Conservation (phyloP, 2,329 filamentous ascomycete species). For the Curvularia verruculosa region DNA sequence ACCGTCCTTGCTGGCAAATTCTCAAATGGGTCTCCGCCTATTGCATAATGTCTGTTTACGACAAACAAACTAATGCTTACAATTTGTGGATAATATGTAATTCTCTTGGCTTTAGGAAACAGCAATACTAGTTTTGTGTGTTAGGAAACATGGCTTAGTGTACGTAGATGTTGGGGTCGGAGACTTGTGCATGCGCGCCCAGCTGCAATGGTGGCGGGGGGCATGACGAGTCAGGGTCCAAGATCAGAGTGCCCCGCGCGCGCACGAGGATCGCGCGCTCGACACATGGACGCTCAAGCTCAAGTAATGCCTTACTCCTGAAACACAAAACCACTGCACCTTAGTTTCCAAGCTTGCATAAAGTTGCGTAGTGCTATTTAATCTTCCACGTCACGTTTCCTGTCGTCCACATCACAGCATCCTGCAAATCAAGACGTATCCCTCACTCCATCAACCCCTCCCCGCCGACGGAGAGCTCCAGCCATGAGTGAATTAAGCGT, state of each 20-base stretch:
- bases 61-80: conserved; percentile 10
- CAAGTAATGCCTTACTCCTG: conserved; percentile 14
- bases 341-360: conserved; percentile 7
- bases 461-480: conserved; percentile 1
- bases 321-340: conserved; percentile 16
- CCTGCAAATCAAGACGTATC: conserved; percentile 6
- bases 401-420: not conserved
- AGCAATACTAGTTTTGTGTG: conserved; percentile 19
- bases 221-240: conserved; percentile 10
- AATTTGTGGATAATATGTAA: conserved; percentile 27
- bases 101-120: conserved; percentile 19
- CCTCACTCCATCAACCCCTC: conserved; percentile 4
- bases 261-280: not conserved
- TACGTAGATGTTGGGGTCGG: conserved; percentile 1
- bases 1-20: conserved; percentile 68
- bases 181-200: not conserved
- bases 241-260: conserved; percentile 2
- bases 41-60: conserved; percentile 18
- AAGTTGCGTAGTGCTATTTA: conserved; percentile 2
- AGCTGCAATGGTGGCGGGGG: not conserved
- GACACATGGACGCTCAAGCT: conserved; percentile 10
- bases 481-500: conserved; percentile 50
- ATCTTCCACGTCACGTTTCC: not conserved
- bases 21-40: conserved; percentile 21
- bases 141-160: conserved; percentile 1